phyloP scores from a whole-genome alignment of 2,329 filamentous ascomycete genomes.

The Emmonsiellopsis sp. region DNA sequence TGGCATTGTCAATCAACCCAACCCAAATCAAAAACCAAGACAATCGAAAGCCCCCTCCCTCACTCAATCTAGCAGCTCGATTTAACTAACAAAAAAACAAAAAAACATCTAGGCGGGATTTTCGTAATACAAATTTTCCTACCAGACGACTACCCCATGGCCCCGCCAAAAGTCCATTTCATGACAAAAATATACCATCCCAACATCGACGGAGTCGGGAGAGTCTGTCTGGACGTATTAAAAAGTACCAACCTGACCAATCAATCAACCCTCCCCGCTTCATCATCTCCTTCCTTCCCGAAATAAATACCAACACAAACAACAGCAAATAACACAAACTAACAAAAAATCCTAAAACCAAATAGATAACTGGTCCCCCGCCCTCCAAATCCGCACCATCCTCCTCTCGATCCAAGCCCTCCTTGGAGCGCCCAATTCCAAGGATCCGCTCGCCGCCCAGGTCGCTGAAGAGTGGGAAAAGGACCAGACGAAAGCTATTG shows the following conservation, averaged over 20 bases:
- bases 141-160: conserved; percentile 99
- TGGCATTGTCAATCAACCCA: neutral
- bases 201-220: conserved; percentile 94
- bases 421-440: conserved; percentile 90
- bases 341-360: conserved; percentile 14
- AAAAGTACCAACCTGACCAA: conserved; percentile 80
- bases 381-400: conserved; percentile 94
- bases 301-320: neutral
- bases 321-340: neutral
- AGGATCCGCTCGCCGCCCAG: conserved; percentile 95
- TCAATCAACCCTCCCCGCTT: neutral
- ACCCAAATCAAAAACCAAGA: conserved; percentile 4
- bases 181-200: conserved; percentile 99
- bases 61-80: conserved; percentile 4
- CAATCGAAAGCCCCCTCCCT: neutral
- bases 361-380: conserved; percentile 95
- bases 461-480: conserved; percentile 94
- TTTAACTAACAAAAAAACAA: conserved; percentile 3
- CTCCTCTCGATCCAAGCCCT: conserved; percentile 97
- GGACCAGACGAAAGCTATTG: conserved; percentile 83
- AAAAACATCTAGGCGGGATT: conserved; percentile 52
- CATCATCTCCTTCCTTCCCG: conserved; percentile 3
- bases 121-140: conserved; percentile 98
- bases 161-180: conserved; percentile 95
- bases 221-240: conserved; percentile 92